Percentiles rank a stretch among this genome's conserved stretches.
Evolutionary conservation across 176 grass and related monocot species (phyloP).

Genomic region (Chrysopogon serrulatus): DNA sequence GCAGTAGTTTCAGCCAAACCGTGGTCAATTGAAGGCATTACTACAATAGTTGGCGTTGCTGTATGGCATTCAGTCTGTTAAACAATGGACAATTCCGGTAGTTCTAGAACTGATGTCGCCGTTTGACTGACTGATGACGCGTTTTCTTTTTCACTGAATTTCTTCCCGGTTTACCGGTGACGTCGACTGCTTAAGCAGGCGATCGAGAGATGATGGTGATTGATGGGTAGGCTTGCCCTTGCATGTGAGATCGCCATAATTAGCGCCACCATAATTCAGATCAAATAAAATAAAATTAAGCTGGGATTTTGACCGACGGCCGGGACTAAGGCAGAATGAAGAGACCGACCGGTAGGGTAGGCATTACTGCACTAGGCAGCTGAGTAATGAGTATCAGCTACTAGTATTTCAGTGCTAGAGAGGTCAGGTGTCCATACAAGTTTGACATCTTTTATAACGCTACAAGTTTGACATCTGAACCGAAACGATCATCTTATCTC

Average conservation of each 20-base stretch:
- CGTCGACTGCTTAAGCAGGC: not conserved
- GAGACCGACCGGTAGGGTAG: not conserved
- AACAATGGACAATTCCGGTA: not conserved
- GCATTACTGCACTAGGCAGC: too few species aligned
- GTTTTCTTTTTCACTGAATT: not conserved
- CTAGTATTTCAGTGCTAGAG: not conserved
- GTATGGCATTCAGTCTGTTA: not conserved
- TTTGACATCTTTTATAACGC: too few species aligned
- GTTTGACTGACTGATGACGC: not conserved
- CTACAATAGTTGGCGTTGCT: not conserved
- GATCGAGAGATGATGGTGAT: not conserved
- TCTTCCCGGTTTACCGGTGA: not conserved
- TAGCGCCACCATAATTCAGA: not conserved
- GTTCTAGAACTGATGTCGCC: not conserved
- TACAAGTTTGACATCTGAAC: too few species aligned
- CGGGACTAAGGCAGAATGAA: not conserved
- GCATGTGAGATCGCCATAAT: not conserved
- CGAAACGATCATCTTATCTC: too few species aligned
- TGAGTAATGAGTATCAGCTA: not conserved
- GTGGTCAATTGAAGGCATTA: not conserved
- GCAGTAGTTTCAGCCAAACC: not conserved
- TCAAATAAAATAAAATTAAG: not conserved
- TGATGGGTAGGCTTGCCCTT: not conserved
- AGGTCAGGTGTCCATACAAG: not conserved
- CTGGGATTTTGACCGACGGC: not conserved